These are phyloP conservation scores for Heliamphora exappendiculata DNA, from an alignment of 148 eudicot species.

Conservation along the genomic window DNA sequence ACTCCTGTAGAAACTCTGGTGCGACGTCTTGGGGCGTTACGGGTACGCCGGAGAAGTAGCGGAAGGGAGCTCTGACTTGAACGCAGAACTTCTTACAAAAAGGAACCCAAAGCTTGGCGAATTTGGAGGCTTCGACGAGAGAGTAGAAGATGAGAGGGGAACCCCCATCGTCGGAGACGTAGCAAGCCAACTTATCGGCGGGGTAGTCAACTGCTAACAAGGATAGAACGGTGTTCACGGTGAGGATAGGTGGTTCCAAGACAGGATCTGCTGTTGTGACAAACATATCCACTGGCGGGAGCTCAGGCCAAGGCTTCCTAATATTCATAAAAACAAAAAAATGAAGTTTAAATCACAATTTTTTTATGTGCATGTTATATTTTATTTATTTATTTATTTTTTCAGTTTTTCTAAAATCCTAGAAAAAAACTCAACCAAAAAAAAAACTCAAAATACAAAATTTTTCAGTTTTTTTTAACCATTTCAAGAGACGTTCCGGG, in stretches of 20 bases:
- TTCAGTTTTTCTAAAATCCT: no score
- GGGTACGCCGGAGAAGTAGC: slow-evolving; percentile 18
- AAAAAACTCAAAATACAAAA: background rate
- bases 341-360: background rate
- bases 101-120: slow-evolving; percentile 40
- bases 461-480: no score
- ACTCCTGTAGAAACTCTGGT: slow-evolving; percentile 20
- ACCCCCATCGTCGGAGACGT: slow-evolving; percentile 34
- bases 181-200: slow-evolving; percentile 31
- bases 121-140: slow-evolving; percentile 24
- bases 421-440: no score
- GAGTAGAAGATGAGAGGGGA: slow-evolving; percentile 33
- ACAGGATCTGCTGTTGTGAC: slow-evolving; percentile 38
- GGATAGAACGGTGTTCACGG: slow-evolving; percentile 33
- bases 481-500: slow-evolving; percentile 8
- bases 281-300: slow-evolving; percentile 35
- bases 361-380: no score
- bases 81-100: slow-evolving; percentile 26
- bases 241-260: slow-evolving; percentile 31
- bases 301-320: slow-evolving; percentile 12
- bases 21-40: background rate
- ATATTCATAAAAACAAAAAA: background rate
- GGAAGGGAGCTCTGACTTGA: slow-evolving; percentile 33
- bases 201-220: slow-evolving; percentile 36
- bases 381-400: no score